phyloP scores from a whole-genome alignment of 768 basidiomycete species.

The Termitomyces sp. region DNA sequence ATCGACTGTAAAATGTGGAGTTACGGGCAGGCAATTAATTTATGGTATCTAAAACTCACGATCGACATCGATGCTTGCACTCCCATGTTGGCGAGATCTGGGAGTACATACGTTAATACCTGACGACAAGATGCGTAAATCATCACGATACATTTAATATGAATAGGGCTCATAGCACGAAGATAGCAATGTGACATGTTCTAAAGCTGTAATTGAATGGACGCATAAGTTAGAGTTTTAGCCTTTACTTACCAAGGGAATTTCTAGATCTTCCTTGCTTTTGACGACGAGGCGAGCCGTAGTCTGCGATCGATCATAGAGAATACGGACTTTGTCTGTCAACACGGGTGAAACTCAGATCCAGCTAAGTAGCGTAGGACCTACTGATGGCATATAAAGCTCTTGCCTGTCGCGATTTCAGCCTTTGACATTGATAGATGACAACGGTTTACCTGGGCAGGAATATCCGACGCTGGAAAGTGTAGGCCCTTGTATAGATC shows the following conservation, averaged over 20 bases:
- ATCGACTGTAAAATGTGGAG: conserved; percentile 50
- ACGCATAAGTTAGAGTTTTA: not conserved
- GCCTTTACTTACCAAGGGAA: conserved; percentile 50
- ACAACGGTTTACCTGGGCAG: conserved; percentile 45
- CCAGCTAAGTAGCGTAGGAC: conserved; percentile 12
- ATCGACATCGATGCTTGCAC: conserved; percentile 86
- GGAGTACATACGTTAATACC: not conserved
- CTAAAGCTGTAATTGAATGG: conserved; percentile 23
- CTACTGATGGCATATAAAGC: conserved; percentile 65
- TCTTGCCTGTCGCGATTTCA: conserved; percentile 43
- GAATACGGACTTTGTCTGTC: conserved; percentile 68
- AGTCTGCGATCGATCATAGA: conserved; percentile 70
- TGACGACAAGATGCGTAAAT: not conserved
- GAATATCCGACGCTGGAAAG: conserved; percentile 69
- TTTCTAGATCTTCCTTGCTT: conserved; percentile 57
- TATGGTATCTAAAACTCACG: conserved; percentile 29
- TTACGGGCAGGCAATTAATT: not conserved
- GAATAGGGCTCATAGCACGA: conserved; percentile 87
- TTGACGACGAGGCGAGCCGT: conserved; percentile 73
- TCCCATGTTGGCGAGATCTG: conserved; percentile 78
- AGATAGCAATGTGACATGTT: conserved; percentile 85
- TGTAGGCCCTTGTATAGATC: conserved; percentile 72
- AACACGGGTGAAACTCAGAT: not conserved
- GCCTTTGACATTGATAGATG: not conserved
- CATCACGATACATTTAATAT: conserved; percentile 56